Conservation (phyloP, 495 filamentous ascomycete genomes). For the Lichina pygmaea region DNA sequence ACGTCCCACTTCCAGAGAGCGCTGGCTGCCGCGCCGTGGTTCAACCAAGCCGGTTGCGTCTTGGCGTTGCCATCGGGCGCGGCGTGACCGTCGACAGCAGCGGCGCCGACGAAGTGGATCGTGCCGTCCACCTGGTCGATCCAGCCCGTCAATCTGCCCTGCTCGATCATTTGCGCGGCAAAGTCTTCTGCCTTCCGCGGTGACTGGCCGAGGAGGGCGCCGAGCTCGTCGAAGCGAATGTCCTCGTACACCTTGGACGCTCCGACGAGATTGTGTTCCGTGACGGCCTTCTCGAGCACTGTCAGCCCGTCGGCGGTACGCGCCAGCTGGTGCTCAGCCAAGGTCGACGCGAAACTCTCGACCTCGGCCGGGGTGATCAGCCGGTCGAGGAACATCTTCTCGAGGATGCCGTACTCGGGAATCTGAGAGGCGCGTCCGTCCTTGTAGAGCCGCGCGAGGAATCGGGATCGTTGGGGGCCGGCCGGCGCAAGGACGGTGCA, state of each 20-base stretch:
- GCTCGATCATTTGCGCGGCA: conserved; percentile 86
- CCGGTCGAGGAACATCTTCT: conserved; percentile 93
- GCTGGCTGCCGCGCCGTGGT: conserved; percentile 21
- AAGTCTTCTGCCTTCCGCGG: conserved; percentile 71
- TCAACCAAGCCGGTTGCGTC: neutral
- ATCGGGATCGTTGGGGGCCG: conserved; percentile 56
- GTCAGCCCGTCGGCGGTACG: conserved; percentile 70
- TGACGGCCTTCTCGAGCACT: conserved; percentile 77
- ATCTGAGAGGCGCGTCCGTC: conserved; percentile 59
- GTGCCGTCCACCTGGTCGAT: conserved; percentile 87
- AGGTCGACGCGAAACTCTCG: conserved; percentile 49
- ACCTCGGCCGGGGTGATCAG: conserved; percentile 60
- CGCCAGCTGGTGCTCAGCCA: conserved; percentile 73
- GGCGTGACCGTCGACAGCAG: neutral
- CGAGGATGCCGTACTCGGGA: conserved; percentile 56
- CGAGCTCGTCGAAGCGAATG: conserved; percentile 57
- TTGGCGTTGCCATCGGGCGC: neutral
- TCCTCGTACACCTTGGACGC: conserved; percentile 73
- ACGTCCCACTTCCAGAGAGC: conserved; percentile 70
- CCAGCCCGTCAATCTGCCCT: conserved; percentile 55
- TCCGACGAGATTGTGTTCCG: conserved; percentile 83
- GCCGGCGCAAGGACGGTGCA: conserved; percentile 89
- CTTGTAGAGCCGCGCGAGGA: conserved; percentile 67
- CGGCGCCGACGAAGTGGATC: conserved; percentile 34
- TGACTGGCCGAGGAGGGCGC: conserved; percentile 45